Base-by-base conservation (phyloP, 352 stramenopile species). In the Globisporangium alternatum region DNA sequence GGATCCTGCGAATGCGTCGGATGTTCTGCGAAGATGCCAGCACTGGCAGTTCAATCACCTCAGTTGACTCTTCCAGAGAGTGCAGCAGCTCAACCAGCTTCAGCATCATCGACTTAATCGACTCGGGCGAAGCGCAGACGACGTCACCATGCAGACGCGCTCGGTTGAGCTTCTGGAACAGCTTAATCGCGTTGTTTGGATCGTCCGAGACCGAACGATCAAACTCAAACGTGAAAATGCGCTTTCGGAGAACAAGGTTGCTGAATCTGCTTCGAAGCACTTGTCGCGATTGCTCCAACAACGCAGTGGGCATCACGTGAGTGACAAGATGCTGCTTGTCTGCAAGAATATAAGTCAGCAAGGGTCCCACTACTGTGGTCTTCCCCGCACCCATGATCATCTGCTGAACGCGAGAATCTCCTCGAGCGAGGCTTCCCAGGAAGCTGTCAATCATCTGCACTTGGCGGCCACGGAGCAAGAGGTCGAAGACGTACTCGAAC, bases 381-480 rank as follows among this genome's bases (percentile, higher is more conserved):
- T 99, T 99, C 25, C 98, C 98, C 4, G 97, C 97, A 25, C 98
- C 98, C 98, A 99, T 99, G 77, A 99, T 99, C 98, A 99, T 99
- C 88, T 99, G 91, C 56, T 97, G 85, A 12, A 96, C 88, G 31
- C 85, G 77, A 1, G 89, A 96, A 44, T 90, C 68, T 13, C 86
- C 89, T n/a, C 72, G 74, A 7, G 64, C 64, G 17, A 96, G 74
- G 49, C 88, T 97, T n/a, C 73, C 73, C 66, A 98, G 90, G 75
- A 99, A 99, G 58, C 98, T 99, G 63, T 98, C 91, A 17, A 99
- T 97, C 77, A 99, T 97, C 68, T 98, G 92, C n/a, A 99, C 97
- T 78, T 99, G 98, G 47, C 95, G 97, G 15, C 93, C 91, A 45
- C 98, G 90, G 22, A 99, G 79, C 71, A 99, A 86, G 31, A 99